phyloP scores from a whole-genome alignment of 441 rosid genomes.

The Euphorbia neoarborescens region DNA sequence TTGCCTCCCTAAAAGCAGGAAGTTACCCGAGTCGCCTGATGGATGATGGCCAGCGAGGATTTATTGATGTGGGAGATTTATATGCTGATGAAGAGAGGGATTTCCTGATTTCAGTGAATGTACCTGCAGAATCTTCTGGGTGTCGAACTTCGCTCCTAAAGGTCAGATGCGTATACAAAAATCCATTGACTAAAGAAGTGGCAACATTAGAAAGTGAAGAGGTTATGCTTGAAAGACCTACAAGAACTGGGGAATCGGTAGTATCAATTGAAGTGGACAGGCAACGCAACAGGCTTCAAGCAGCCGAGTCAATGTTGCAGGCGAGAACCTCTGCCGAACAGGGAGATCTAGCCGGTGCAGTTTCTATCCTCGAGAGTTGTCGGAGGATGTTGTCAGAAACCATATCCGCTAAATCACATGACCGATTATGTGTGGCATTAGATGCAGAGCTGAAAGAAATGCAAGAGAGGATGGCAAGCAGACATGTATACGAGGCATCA shows the following conservation, averaged over 20 bases:
- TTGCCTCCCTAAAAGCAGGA: conserved; percentile 68
- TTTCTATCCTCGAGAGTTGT: conserved; percentile 55
- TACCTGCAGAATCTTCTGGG: conserved; percentile 41
- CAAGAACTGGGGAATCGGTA: conserved; percentile 33
- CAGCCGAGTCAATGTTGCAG: conserved; percentile 71
- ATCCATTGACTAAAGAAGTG: conserved; percentile 65
- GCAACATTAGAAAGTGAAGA: conserved; percentile 46
- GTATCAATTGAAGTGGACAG: conserved; percentile 83
- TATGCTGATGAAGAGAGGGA: conserved; percentile 96
- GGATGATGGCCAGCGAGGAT: conserved; percentile 43
- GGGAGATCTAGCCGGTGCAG: conserved; percentile 68
- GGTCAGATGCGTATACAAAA: conserved; percentile 68
- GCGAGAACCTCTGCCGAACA: conserved; percentile 78
- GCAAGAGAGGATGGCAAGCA: conserved; percentile 95
- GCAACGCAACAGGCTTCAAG: conserved; percentile 81
- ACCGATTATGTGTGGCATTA: conserved; percentile 62
- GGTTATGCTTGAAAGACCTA: conserved; percentile 55
- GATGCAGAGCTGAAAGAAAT: conserved; percentile 92
- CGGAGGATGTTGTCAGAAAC: conserved; percentile 51
- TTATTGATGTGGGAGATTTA: conserved; percentile 74
- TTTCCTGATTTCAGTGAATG: conserved; percentile 59
- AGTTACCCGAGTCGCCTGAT: conserved; percentile 56
- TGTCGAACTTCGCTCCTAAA: conserved; percentile 48
- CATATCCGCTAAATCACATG: conserved; percentile 56
- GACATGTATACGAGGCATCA: conserved; percentile 78